phyloP scores from a whole-genome alignment of 2,329 filamentous ascomycete genomes.

The Nigrospora sphaerica region DNA sequence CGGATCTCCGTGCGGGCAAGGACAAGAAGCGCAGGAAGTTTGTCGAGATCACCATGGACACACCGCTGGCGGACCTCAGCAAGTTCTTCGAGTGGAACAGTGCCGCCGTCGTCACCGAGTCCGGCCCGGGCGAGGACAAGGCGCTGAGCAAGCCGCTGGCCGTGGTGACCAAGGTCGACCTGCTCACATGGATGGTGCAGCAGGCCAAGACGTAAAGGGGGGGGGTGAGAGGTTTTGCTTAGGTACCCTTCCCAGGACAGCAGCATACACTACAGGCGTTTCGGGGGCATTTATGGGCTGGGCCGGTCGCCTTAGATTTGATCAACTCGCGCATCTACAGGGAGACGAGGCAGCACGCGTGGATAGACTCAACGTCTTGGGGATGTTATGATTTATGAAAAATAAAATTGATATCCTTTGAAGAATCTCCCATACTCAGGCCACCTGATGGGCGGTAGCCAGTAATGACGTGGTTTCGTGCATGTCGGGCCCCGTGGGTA shows the following conservation, averaged over 20 bases:
- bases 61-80: slow-evolving; percentile 73
- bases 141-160: slow-evolving; percentile 70
- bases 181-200: slow-evolving; percentile 87
- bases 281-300: too few relatives aligned
- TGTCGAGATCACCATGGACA: slow-evolving; percentile 90
- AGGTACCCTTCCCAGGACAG: too few relatives aligned
- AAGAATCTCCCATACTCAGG: too few relatives aligned
- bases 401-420: too few relatives aligned
- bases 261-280: too few relatives aligned
- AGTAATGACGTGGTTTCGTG: too few relatives aligned
- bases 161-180: slow-evolving; percentile 92
- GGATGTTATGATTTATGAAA: neutral
- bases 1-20: slow-evolving; percentile 59
- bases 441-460: too few relatives aligned
- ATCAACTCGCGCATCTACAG: slow-evolving; percentile 12
- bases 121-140: slow-evolving; percentile 42
- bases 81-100: slow-evolving; percentile 98
- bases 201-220: slow-evolving; percentile 16
- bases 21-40: slow-evolving; percentile 59
- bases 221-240: too few relatives aligned
- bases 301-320: slow-evolving; percentile 1
- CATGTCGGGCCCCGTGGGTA: too few relatives aligned
- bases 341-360: neutral
- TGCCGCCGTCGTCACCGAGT: slow-evolving; percentile 87
- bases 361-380: slow-evolving; percentile 24